These are phyloP conservation scores for Sequoia sempervirens DNA, from an alignment of 75 land plant genomes.

Conservation along the genomic window DNA sequence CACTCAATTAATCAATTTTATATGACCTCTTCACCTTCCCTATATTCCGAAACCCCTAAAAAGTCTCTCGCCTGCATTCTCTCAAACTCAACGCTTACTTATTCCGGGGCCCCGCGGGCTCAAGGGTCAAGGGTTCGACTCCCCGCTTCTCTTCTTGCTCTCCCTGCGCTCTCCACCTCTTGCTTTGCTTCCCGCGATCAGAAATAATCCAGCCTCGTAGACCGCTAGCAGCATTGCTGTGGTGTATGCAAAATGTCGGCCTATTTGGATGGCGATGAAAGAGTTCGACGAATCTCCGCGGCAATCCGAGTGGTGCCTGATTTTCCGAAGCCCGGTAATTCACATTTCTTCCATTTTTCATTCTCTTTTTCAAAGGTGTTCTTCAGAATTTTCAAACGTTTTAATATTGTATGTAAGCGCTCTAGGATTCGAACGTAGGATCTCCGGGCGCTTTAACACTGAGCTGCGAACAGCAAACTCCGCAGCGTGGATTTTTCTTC, in stretches of 20 bases:
- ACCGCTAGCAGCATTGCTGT: neutral
- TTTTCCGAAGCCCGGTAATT: slow-evolving; percentile 39
- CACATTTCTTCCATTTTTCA: neutral
- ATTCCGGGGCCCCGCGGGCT: neutral
- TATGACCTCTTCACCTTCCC: neutral
- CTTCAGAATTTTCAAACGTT: neutral
- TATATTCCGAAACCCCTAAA: neutral
- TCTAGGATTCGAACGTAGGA: neutral
- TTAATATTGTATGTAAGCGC: neutral
- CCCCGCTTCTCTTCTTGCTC: neutral
- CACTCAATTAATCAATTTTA: neutral
- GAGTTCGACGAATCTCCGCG: slow-evolving; percentile 17
- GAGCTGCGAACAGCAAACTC: neutral
- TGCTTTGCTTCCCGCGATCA: neutral
- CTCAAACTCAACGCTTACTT: neutral
- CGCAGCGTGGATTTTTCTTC: neutral
- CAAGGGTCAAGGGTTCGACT: slow-evolving; percentile 6
- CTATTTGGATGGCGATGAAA: slow-evolving; percentile 19
- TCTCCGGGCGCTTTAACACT: no score
- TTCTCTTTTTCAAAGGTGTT: neutral
- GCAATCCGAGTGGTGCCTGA: slow-evolving; percentile 35
- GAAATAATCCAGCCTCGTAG: neutral
- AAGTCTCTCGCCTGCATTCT: neutral
- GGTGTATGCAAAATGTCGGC: slow-evolving; percentile 12
- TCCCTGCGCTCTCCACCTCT: neutral